Evolutionary conservation across 2,329 filamentous ascomycete genomes (phyloP).

Genomic region (Escovopsis sp.): DNA sequence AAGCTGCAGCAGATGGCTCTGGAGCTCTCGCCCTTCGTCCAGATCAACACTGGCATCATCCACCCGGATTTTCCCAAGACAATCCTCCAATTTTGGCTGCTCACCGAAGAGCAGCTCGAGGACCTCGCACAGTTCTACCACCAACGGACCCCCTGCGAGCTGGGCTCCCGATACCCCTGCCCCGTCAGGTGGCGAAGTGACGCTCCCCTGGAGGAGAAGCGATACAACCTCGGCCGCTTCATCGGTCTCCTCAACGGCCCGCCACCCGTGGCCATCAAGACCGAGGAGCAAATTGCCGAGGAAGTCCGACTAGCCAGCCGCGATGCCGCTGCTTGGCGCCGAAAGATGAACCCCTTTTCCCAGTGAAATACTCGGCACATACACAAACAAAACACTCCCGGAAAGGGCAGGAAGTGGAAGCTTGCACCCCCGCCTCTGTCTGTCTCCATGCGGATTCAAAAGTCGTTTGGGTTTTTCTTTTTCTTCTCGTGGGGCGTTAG

Average conservation of each 20-base stretch:
- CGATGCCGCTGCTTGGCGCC: slow-evolving; percentile 33
- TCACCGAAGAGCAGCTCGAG: slow-evolving; percentile 58
- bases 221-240: slow-evolving; percentile 57
- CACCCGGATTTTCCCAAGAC: slow-evolving; percentile 52
- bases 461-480: background rate
- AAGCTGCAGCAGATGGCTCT: slow-evolving; percentile 55
- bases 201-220: slow-evolving; percentile 49
- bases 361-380: background rate
- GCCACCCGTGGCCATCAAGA: slow-evolving; percentile 20
- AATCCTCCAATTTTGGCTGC: slow-evolving; percentile 57
- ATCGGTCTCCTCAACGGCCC: slow-evolving; percentile 52
- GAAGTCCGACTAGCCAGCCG: slow-evolving; percentile 25
- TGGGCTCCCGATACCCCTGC: slow-evolving; percentile 48
- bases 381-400: background rate
- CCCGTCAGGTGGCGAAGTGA: slow-evolving; percentile 47
- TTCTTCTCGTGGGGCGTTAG: no score
- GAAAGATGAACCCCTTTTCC: slow-evolving; percentile 25
- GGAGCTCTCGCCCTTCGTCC: slow-evolving; percentile 50
- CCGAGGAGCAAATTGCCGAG: slow-evolving; percentile 33
- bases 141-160: slow-evolving; percentile 45
- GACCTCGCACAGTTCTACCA: slow-evolving; percentile 58
- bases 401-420: background rate
- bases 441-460: no score
- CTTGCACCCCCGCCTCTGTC: background rate
- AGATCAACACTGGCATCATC: slow-evolving; percentile 44